These are phyloP conservation scores for Bidens hawaiensis DNA, from an alignment of 140 eudicot species.

Conservation along the genomic window DNA sequence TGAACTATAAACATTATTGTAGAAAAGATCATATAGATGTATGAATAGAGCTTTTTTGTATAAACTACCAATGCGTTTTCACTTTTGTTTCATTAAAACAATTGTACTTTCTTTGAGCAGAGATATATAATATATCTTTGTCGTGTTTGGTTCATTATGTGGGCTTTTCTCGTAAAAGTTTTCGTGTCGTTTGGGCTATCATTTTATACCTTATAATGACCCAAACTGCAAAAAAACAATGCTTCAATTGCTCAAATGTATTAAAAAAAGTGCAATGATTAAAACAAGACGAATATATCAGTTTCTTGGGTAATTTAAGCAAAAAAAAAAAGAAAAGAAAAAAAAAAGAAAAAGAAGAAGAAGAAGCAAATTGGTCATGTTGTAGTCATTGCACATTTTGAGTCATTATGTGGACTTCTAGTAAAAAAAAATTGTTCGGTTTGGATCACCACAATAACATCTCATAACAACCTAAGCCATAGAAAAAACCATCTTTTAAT, in stretches of 20 bases:
- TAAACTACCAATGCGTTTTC: not conserved
- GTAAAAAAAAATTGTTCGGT: not conserved
- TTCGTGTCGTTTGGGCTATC: not conserved
- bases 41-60: not conserved
- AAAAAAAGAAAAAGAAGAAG: no score
- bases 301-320: not conserved
- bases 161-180: not conserved
- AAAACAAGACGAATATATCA: not conserved
- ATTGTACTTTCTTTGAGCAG: not conserved
- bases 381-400: not conserved
- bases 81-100: not conserved
- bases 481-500: not conserved
- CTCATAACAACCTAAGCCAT: not conserved
- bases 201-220: not conserved
- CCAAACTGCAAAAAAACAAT: not conserved
- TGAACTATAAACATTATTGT: not conserved
- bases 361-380: not conserved
- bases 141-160: not conserved
- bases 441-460: not conserved
- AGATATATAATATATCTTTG: not conserved
- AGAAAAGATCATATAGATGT: not conserved
- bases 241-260: not conserved
- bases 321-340: no score
- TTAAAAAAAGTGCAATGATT: not conserved
- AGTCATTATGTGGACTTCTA: not conserved